These are phyloP conservation scores for Musa itinerans DNA, from an alignment of 176 grass and related monocot species.

Conservation along the genomic window DNA sequence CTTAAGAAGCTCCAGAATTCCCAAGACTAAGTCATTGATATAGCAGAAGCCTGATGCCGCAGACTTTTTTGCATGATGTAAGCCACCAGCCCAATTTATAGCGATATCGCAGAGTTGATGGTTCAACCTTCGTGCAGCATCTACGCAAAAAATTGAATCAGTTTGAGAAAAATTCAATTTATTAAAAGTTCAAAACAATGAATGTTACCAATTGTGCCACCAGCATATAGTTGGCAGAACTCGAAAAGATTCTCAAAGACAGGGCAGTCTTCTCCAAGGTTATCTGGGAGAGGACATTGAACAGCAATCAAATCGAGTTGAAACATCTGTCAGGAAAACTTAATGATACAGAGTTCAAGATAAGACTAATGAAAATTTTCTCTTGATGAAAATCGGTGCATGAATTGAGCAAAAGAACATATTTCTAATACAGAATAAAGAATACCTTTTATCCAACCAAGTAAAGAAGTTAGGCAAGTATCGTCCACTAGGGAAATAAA, in stretches of 20 bases:
- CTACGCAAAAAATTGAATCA: constrained; percentile 45
- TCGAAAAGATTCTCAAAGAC: constrained; percentile 98
- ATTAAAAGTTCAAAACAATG: constrained; percentile 7
- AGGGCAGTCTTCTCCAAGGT: constrained; percentile 94
- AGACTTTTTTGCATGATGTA: constrained; percentile 94
- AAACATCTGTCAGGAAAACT: neutral
- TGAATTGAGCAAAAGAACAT: neutral
- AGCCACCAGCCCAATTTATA: constrained; percentile 94
- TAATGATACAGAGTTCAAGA: neutral
- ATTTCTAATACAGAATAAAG: too few species aligned
- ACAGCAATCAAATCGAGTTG: neutral
- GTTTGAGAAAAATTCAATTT: constrained; percentile 6
- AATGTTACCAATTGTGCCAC: constrained; percentile 91
- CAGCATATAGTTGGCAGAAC: constrained; percentile 96
- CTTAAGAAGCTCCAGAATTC: constrained; percentile 94
- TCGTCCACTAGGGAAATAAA: neutral
- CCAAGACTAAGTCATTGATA: constrained; percentile 95
- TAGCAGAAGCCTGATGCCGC: constrained; percentile 96
- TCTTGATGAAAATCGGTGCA: neutral
- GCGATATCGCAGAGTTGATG: constrained; percentile 81
- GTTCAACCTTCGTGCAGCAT: constrained; percentile 87
- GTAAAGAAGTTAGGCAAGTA: neutral
- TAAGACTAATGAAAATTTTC: neutral
- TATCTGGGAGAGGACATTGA: constrained; percentile 34
- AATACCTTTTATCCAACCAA: neutral